Conservation (phyloP, 352 stramenopile species). For the Phytophthora sansomeana region DNA sequence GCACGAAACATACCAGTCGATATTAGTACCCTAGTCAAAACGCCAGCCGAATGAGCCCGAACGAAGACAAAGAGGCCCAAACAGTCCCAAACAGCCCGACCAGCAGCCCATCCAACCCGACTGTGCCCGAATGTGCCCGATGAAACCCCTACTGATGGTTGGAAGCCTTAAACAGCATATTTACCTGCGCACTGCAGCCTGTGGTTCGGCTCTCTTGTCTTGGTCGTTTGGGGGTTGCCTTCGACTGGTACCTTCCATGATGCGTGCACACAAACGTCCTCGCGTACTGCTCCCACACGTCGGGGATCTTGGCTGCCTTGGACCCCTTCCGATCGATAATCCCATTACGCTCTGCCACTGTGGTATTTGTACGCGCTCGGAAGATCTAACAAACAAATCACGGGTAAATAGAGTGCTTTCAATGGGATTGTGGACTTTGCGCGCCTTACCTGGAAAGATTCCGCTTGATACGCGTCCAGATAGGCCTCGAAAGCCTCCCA, state of each 20-base stretch:
- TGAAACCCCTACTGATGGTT: neutral
- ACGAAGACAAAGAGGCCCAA: neutral
- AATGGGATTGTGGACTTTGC: too few species aligned
- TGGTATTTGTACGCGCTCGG: neutral
- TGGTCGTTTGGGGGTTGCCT: neutral
- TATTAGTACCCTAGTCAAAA: neutral
- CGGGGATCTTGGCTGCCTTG: neutral
- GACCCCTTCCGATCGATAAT: neutral
- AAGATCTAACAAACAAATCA: neutral
- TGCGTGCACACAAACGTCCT: constrained; percentile 9
- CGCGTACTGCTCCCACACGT: constrained; percentile 3
- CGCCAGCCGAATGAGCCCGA: neutral
- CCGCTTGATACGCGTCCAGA: neutral
- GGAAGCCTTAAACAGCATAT: neutral
- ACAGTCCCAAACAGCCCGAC: constrained; percentile 1
- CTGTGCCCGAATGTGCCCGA: too few species aligned
- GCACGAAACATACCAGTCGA: neutral
- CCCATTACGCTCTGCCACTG: constrained; percentile 3
- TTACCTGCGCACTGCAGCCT: constrained; percentile 2
- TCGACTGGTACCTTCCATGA: constrained; percentile 7
- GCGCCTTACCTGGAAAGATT: constrained; percentile 1
- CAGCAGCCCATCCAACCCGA: too few species aligned
- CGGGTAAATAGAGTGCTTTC: neutral
- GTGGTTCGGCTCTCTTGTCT: neutral
- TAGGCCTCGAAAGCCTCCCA: constrained; percentile 3